Evolutionary conservation across 2,329 filamentous ascomycete genomes (phyloP).

Genomic region (Chrysoporthe austroafricana): DNA sequence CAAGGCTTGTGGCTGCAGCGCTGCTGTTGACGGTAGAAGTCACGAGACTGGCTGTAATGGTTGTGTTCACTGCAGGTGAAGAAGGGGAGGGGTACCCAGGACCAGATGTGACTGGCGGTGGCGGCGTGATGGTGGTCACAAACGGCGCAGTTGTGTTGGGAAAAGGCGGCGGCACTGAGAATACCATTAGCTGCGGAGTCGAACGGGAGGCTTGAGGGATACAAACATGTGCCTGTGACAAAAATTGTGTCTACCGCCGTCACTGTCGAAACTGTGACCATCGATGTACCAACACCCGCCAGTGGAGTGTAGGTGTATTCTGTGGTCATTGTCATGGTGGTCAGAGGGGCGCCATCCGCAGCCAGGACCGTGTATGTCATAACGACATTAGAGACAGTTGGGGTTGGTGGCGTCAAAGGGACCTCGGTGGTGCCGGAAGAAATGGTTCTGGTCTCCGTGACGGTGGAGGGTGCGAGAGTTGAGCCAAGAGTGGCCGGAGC

Average conservation of each 20-base stretch:
- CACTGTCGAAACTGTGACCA: conserved; percentile 24
- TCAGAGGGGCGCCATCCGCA: conserved; percentile 19
- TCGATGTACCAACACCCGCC: conserved; percentile 17
- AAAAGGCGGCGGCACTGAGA: not conserved
- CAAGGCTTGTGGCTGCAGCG: conserved; percentile 13
- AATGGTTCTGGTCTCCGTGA: conserved; percentile 18
- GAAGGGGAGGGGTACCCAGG: conserved; percentile 1
- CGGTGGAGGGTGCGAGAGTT: not conserved
- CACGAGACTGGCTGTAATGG: conserved; percentile 15
- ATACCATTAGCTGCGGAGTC: not conserved
- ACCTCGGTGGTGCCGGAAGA: conserved; percentile 26
- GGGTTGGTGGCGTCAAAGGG: conserved; percentile 8
- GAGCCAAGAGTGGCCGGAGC: conserved; percentile 13
- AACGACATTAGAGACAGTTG: conserved; percentile 26
- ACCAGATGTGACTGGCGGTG: not conserved
- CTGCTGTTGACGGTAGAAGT: conserved; percentile 17
- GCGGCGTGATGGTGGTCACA: conserved; percentile 17
- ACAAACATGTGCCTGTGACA: conserved; percentile 21
- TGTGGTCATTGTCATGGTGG: conserved; percentile 26
- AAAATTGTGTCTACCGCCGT: conserved; percentile 26
- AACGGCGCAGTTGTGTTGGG: conserved; percentile 18
- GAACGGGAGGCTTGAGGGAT: not conserved
- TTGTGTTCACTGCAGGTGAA: conserved; percentile 8
- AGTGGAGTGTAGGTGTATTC: conserved; percentile 19
- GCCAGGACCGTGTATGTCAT: conserved; percentile 33